phyloP scores from a whole-genome alignment of 2,329 filamentous ascomycete genomes.

The Phyllosticta paracitricarpa region DNA sequence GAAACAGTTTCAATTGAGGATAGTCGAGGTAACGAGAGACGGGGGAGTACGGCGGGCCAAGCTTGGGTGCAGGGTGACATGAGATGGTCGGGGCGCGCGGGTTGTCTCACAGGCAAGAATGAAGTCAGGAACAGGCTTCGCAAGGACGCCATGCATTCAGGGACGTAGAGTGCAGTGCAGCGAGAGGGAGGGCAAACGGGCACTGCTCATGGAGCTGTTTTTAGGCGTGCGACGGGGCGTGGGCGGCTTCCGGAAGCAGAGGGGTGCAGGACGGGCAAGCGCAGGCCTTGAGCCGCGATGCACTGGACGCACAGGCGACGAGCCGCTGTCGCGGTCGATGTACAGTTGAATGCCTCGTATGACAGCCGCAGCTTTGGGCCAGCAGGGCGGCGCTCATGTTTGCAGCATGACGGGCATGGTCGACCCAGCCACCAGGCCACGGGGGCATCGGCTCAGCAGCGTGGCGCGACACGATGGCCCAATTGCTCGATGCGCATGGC shows the following conservation, averaged over 20 bases:
- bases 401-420: slow-evolving; percentile 10
- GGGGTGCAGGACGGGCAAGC: slow-evolving; percentile 3
- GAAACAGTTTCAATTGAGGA: slow-evolving; percentile 12
- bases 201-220: slow-evolving; percentile 1
- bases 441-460: slow-evolving; percentile 8
- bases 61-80: slow-evolving; percentile 1
- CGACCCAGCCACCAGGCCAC: slow-evolving; percentile 10
- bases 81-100: slow-evolving; percentile 1
- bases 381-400: slow-evolving; percentile 7
- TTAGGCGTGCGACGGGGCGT: slow-evolving; percentile 5
- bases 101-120: slow-evolving; percentile 6
- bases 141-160: neutral
- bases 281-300: slow-evolving; percentile 1
- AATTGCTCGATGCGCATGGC: neutral
- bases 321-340: too few relatives aligned
- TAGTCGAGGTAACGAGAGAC: slow-evolving; percentile 8
- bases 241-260: slow-evolving; percentile 8
- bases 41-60: slow-evolving; percentile 1
- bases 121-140: slow-evolving; percentile 7
- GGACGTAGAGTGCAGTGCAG: neutral
- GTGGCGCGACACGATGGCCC: slow-evolving; percentile 8
- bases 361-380: neutral
- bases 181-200: neutral
- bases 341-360: neutral
- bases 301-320: neutral